Percentiles rank a stretch among this genome's conserved stretches.
Conservation (phyloP, 2,329 filamentous ascomycete species). For the Claviceps digitariae region DNA sequence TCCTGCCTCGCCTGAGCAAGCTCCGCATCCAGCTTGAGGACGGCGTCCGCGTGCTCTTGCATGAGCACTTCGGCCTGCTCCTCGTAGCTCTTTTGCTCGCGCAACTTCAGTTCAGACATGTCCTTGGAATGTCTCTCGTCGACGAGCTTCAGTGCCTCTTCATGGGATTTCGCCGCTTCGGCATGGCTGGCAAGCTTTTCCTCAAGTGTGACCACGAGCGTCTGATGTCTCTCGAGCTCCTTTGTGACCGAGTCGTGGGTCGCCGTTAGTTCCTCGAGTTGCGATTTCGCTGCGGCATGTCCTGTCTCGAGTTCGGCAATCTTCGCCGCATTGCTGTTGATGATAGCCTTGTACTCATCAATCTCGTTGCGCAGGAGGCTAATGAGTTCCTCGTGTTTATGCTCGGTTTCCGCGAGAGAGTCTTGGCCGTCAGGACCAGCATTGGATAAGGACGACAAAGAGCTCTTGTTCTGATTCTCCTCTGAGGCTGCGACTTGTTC, state of each 20-base stretch:
- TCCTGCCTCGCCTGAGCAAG: conserved; percentile 53
- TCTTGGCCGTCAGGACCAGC: conserved; percentile 25
- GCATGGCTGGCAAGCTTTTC: conserved; percentile 48
- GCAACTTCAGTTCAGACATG: conserved; percentile 32
- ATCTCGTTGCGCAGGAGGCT: conserved; percentile 58
- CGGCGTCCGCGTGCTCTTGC: conserved; percentile 43
- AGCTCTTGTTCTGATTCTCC: conserved; percentile 32
- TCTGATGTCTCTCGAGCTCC: conserved; percentile 31
- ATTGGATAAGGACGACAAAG: conserved; percentile 21
- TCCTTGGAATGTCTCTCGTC: conserved; percentile 36
- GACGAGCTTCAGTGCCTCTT: conserved; percentile 36
- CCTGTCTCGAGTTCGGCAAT: conserved; percentile 63
- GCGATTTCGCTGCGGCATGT: conserved; percentile 49
- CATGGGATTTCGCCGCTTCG: conserved; percentile 39
- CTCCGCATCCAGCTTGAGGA: conserved; percentile 45
- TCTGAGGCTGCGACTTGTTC: conserved; percentile 39
- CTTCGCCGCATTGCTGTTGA: conserved; percentile 53
- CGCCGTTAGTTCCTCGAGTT: conserved; percentile 53
- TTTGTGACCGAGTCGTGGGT: conserved; percentile 38
- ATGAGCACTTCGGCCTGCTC: conserved; percentile 44
- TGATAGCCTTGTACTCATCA: conserved; percentile 64
- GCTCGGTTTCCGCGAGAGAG: conserved; percentile 30
- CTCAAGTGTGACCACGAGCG: conserved; percentile 39
- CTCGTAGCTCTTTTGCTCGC: conserved; percentile 42
- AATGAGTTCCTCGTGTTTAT: conserved; percentile 46